phyloP scores from a whole-genome alignment of 2,329 filamentous ascomycete genomes.

The Microcyclospora pomicola region DNA sequence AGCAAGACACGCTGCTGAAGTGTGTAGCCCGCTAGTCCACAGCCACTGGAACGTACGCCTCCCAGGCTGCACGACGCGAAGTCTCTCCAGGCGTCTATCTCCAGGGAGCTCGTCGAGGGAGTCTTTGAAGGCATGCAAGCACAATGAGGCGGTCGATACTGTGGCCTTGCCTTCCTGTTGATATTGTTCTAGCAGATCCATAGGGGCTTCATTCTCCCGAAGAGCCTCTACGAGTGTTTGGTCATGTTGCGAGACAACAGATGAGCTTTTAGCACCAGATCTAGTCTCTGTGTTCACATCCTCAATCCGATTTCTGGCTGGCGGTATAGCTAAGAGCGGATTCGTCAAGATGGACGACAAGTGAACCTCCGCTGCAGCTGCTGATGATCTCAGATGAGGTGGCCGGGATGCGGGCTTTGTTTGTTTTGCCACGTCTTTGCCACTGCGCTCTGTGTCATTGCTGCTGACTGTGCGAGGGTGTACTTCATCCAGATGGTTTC shows the following conservation, averaged over 20 bases:
- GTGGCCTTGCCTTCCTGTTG: slow-evolving; percentile 26
- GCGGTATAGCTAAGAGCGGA: slow-evolving; percentile 29
- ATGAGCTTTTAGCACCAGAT: too few relatives aligned
- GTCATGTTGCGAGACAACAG: background rate
- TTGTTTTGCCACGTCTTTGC: slow-evolving; percentile 1
- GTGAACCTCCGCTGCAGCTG: slow-evolving; percentile 30
- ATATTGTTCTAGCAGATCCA: slow-evolving; percentile 28
- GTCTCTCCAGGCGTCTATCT: slow-evolving; percentile 3
- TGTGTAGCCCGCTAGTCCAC: background rate
- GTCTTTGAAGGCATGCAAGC: slow-evolving; percentile 21
- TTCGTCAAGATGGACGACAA: slow-evolving; percentile 38
- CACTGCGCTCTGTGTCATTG: slow-evolving; percentile 3
- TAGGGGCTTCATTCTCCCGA: slow-evolving; percentile 24
- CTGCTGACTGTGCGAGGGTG: slow-evolving; percentile 31
- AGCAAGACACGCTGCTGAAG: too few relatives aligned
- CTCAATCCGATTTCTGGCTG: background rate
- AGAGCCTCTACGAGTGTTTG: slow-evolving; percentile 3
- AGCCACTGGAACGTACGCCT: slow-evolving; percentile 18
- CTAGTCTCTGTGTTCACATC: background rate
- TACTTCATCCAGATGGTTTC: slow-evolving; percentile 46
- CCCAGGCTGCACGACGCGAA: slow-evolving; percentile 13
- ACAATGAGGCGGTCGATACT: slow-evolving; percentile 25
- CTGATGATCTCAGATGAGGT: slow-evolving; percentile 18
- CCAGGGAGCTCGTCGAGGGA: slow-evolving; percentile 8
- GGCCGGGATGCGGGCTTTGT: slow-evolving; percentile 2